These are phyloP conservation scores for Vaccinium darrowii DNA, from an alignment of 148 eudicot genomes.

Conservation along the genomic window DNA sequence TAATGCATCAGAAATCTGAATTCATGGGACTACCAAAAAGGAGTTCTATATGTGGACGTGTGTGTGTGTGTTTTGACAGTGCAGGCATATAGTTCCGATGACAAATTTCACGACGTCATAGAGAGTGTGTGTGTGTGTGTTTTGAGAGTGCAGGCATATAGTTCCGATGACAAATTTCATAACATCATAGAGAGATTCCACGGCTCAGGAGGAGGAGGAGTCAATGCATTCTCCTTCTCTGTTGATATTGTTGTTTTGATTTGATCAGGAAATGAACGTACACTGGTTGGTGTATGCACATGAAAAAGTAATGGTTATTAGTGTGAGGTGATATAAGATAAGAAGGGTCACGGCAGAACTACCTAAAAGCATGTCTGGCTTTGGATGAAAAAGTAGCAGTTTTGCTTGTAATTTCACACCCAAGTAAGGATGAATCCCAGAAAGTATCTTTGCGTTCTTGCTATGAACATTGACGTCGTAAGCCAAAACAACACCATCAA, in stretches of 20 bases:
- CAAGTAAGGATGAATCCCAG: conserved; percentile 64
- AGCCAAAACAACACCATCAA: conserved; percentile 79
- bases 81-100: background rate
- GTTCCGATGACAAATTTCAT: background rate
- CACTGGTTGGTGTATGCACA: too few species aligned
- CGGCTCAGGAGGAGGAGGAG: background rate
- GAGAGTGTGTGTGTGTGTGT: background rate
- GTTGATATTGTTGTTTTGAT: background rate
- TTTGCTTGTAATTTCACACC: conserved; percentile 55
- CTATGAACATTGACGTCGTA: conserved; percentile 42
- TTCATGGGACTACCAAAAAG: background rate
- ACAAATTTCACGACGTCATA: background rate
- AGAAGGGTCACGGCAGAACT: background rate
- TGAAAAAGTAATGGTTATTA: background rate
- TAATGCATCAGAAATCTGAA: background rate
- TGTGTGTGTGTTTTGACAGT: too few species aligned
- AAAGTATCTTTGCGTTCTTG: conserved; percentile 52
- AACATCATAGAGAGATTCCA: background rate
- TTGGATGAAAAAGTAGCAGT: conserved; percentile 72
- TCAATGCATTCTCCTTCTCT: background rate
- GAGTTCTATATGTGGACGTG: background rate
- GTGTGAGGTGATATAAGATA: background rate
- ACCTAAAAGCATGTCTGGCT: conserved; percentile 76
- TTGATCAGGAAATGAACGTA: background rate
- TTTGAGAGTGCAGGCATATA: background rate